Conservation (phyloP, 2,329 filamentous ascomycete genomes). For the Fusarium miscanthi region DNA sequence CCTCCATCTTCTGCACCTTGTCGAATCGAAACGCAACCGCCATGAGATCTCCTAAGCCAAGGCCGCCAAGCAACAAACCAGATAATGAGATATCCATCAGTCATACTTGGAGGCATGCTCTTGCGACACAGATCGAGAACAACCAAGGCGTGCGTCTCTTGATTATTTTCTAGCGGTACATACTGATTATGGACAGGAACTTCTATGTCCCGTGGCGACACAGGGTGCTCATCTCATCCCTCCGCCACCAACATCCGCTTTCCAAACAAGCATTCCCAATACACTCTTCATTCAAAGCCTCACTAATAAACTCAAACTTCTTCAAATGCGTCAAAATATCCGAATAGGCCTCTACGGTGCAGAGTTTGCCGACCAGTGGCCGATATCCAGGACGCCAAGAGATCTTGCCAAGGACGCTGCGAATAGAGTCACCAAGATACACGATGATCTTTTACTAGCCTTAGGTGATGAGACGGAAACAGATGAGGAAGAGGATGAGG, state of each 20-base stretch:
- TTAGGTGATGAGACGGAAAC: no score
- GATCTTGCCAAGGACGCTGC: background rate
- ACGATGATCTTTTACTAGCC: no score
- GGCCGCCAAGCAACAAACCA: no score
- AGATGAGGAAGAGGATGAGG: no score
- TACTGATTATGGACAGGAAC: background rate
- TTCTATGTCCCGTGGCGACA: background rate
- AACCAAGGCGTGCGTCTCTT: background rate
- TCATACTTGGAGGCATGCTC: background rate
- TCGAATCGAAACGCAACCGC: no score
- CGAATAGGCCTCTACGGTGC: background rate
- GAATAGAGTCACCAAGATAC: no score
- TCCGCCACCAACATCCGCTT: background rate
- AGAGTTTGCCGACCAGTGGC: background rate
- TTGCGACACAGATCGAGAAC: background rate
- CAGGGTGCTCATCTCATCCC: background rate
- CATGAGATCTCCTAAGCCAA: no score
- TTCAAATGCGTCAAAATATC: background rate
- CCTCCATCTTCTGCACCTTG: no score
- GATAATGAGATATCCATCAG: background rate
- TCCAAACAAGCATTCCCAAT: background rate
- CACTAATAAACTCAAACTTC: no score
- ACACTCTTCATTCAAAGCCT: background rate
- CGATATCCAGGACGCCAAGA: background rate
- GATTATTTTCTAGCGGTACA: background rate